Evolutionary conservation across 257 asterid species (phyloP).

Genomic region (Capsicum rhomboideum): DNA sequence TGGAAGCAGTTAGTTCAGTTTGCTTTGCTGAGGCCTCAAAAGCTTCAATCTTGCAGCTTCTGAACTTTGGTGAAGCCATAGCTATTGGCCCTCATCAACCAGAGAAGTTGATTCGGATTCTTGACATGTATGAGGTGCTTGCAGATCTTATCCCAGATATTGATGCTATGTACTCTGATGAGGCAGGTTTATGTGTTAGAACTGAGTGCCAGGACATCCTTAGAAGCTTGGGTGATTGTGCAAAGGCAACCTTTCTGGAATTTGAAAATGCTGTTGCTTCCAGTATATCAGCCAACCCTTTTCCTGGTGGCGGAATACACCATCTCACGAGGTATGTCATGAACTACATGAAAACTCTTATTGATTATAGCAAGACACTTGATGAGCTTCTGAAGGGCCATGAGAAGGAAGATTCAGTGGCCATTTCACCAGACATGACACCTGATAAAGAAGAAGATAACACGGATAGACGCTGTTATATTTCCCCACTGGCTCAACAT

Average conservation of each 20-base stretch:
- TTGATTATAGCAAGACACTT: slow-evolving; percentile 56
- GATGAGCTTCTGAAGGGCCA: slow-evolving; percentile 56
- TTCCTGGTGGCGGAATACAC: slow-evolving; percentile 79
- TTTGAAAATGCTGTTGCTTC: slow-evolving; percentile 65
- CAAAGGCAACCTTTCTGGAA: slow-evolving; percentile 69
- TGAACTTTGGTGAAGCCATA: slow-evolving; percentile 73
- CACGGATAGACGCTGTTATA: not conserved
- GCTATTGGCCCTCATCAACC: slow-evolving; percentile 82
- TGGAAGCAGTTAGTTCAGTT: slow-evolving; percentile 32
- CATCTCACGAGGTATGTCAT: slow-evolving; percentile 75
- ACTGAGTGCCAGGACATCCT: slow-evolving; percentile 52
- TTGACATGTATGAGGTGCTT: slow-evolving; percentile 83
- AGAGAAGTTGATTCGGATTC: slow-evolving; percentile 72
- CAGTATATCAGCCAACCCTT: slow-evolving; percentile 47
- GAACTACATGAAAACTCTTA: slow-evolving; percentile 68
- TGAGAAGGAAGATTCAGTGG: slow-evolving; percentile 16
- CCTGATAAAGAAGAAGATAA: slow-evolving; percentile 46
- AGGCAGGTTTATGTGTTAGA: slow-evolving; percentile 36
- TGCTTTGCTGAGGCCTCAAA: slow-evolving; percentile 74
- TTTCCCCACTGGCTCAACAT: slow-evolving; percentile 41
- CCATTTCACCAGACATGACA: slow-evolving; percentile 38
- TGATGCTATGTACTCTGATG: slow-evolving; percentile 36
- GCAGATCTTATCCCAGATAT: slow-evolving; percentile 62
- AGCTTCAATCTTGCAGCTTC: slow-evolving; percentile 57
- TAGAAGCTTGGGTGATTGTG: slow-evolving; percentile 61